Conservation (phyloP, 495 filamentous ascomycete species). For the Thermochaetoides thermophila region DNA sequence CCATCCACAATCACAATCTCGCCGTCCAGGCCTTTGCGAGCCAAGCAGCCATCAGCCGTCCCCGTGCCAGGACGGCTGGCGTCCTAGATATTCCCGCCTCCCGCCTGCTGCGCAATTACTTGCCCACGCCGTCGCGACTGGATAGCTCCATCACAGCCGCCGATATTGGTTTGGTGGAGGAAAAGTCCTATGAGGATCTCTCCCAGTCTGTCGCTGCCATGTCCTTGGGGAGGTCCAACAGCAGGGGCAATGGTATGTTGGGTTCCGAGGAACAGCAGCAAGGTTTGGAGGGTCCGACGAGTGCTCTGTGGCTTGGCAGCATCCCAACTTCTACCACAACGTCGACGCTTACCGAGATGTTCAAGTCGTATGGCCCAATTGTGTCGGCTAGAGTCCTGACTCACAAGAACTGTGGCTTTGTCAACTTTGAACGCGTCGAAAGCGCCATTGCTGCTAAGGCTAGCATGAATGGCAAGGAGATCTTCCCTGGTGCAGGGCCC, state of each 20-base stretch:
- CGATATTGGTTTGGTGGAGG: conserved; percentile 58
- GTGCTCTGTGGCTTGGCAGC: conserved; percentile 91
- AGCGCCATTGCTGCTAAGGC: conserved; percentile 80
- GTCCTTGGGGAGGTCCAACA: conserved; percentile 51
- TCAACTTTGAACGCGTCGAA: conserved; percentile 85
- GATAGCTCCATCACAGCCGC: conserved; percentile 72
- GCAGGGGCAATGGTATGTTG: conserved; percentile 39
- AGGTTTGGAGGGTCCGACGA: conserved; percentile 80
- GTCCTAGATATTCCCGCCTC: conserved; percentile 74
- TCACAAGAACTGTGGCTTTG: conserved; percentile 98
- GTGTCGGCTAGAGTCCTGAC: conserved; percentile 86
- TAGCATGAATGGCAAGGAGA: conserved; percentile 86
- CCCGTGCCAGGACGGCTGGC: conserved; percentile 70
- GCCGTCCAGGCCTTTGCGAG: conserved; percentile 83
- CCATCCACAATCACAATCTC: conserved; percentile 84
- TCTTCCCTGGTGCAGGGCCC: conserved; percentile 91
- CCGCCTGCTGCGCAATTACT: conserved; percentile 60
- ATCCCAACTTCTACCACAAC: conserved; percentile 96
- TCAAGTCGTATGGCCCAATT: conserved; percentile 78
- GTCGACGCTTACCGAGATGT: conserved; percentile 83
- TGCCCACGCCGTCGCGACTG: conserved; percentile 66
- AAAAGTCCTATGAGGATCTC: conserved; percentile 53
- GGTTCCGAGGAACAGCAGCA: conserved; percentile 55
- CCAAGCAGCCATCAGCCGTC: conserved; percentile 66
- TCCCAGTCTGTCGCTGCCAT: conserved; percentile 64